Evolutionary conservation across 2,329 filamentous ascomycete genomes (phyloP).

Genomic region (Paecilomyces niveus): DNA sequence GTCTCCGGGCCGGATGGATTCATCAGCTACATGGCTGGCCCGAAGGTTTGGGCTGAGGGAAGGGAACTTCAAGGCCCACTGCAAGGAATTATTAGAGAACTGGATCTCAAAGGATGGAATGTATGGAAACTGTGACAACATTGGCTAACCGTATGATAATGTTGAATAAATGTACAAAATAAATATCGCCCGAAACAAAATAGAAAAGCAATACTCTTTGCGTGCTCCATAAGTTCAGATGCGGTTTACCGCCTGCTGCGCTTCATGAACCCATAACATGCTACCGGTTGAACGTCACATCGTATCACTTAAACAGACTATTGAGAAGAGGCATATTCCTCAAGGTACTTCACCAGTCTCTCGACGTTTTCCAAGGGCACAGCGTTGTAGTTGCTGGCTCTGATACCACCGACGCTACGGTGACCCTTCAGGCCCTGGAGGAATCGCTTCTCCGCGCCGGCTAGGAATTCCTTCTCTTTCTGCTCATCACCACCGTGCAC

Average conservation of each 20-base stretch:
- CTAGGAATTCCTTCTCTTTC: conserved; percentile 73
- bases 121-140: conserved; percentile 50
- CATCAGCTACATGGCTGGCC: conserved; percentile 69
- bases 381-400: conserved; percentile 85
- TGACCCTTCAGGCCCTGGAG: conserved; percentile 84
- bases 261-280: neutral
- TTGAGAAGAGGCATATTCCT: conserved; percentile 44
- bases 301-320: neutral
- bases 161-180: neutral
- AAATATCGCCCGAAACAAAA: neutral
- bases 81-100: conserved; percentile 57
- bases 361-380: conserved; percentile 49
- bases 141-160: neutral
- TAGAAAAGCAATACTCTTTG: neutral
- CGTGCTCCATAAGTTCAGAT: neutral
- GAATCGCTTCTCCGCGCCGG: conserved; percentile 59
- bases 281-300: neutral
- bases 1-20: conserved; percentile 91
- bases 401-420: conserved; percentile 76
- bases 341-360: conserved; percentile 36
- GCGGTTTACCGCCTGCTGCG: neutral
- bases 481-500: conserved; percentile 60
- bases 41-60: conserved; percentile 68
- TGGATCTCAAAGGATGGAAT: conserved; percentile 53
- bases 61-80: conserved; percentile 68